A percentile compares a stretch with the other conserved stretches of the same genome.
These are phyloP conservation scores for Talaromyces pinophilus DNA, from an alignment of 2,329 filamentous ascomycete genomes.

Conservation along the genomic window DNA sequence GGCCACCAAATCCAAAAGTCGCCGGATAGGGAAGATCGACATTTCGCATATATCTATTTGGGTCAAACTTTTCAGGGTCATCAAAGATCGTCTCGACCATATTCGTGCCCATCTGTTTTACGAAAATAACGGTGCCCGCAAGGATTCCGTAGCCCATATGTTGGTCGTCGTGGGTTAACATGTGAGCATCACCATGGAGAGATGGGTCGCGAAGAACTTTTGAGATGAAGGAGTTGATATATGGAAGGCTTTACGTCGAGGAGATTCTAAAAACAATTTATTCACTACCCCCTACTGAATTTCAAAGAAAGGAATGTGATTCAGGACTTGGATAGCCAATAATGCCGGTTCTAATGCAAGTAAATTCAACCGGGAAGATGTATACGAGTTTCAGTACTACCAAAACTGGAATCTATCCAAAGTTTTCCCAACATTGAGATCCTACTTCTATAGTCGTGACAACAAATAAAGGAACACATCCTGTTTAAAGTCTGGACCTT, in stretches of 20 bases:
- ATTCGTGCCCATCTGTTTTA: slow-evolving; percentile 47
- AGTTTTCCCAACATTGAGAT: background rate
- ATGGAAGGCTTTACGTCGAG: slow-evolving; percentile 29
- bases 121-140: slow-evolving; percentile 47
- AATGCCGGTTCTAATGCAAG: no score
- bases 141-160: slow-evolving; percentile 52
- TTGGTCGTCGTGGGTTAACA: slow-evolving; percentile 47
- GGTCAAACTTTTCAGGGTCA: slow-evolving; percentile 40
- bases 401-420: background rate
- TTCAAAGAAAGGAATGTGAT: no score
- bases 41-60: slow-evolving; percentile 39
- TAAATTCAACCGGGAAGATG: no score
- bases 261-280: background rate
- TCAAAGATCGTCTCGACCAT: slow-evolving; percentile 42
- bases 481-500: background rate
- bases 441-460: background rate
- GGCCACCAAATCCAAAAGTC: slow-evolving; percentile 59
- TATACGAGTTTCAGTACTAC: no score
- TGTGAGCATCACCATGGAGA: slow-evolving; percentile 49
- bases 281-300: background rate
- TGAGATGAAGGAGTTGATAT: slow-evolving; percentile 35
- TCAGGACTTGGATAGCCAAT: no score
- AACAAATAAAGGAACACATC: background rate
- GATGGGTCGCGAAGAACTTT: slow-evolving; percentile 39
- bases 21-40: slow-evolving; percentile 55